These are phyloP conservation scores for Tremellales sp. DNA, from an alignment of 1,284 basidiomycete genomes.

Conservation along the genomic window DNA sequence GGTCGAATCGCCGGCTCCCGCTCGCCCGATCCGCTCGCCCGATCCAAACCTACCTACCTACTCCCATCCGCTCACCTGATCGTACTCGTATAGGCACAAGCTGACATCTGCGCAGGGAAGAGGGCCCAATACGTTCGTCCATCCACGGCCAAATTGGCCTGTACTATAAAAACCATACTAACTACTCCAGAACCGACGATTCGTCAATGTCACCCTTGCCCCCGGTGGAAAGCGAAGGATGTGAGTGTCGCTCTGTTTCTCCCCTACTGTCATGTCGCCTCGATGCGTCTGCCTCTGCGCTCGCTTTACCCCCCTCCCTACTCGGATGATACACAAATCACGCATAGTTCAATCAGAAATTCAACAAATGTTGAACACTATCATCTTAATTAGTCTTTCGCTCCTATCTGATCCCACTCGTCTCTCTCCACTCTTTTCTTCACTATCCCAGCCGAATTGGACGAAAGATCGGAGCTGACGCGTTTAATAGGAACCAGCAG, in stretches of 20 bases:
- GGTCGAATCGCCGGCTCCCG: too few relatives aligned
- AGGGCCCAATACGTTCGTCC: slow-evolving; percentile 89
- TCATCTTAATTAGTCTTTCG: slow-evolving; percentile 79
- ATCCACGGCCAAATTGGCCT: slow-evolving; percentile 48
- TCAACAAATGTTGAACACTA: slow-evolving; percentile 63
- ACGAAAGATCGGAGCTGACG: slow-evolving; percentile 11
- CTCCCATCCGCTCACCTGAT: too few relatives aligned
- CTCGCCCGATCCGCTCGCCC: too few relatives aligned
- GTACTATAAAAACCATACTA: neutral
- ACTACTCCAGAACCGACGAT: slow-evolving; percentile 35
- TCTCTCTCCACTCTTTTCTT: slow-evolving; percentile 9
- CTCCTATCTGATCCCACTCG: slow-evolving; percentile 72
- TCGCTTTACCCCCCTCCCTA: slow-evolving; percentile 2
- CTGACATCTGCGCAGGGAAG: slow-evolving; percentile 58
- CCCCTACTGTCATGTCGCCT: slow-evolving; percentile 1
- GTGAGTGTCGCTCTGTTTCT: slow-evolving; percentile 57
- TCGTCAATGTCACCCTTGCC: slow-evolving; percentile 85
- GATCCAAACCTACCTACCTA: too few relatives aligned
- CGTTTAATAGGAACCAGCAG: slow-evolving; percentile 42
- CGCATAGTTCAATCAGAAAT: slow-evolving; percentile 89
- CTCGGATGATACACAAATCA: slow-evolving; percentile 62
- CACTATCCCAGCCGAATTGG: neutral
- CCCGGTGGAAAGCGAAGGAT: slow-evolving; percentile 93
- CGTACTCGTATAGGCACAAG: too few relatives aligned
- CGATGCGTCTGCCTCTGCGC: neutral